phyloP scores from a whole-genome alignment of 257 asterid genomes.

The Plantago major region DNA sequence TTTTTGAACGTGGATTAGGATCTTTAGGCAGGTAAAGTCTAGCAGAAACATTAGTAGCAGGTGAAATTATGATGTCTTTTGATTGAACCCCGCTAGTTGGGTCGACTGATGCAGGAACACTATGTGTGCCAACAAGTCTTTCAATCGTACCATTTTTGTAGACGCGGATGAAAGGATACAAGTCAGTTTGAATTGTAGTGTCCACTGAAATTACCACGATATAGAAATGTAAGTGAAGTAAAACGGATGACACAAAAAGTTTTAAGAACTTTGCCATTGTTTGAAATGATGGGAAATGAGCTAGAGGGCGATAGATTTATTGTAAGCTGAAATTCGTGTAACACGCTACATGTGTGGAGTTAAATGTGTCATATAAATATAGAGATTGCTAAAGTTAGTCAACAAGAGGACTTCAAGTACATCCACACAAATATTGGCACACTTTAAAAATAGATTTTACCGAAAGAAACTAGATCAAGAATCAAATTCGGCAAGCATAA shows the following conservation, averaged over 20 bases:
- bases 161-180: conserved; percentile 9
- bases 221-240: not conserved
- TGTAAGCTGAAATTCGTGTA: not conserved
- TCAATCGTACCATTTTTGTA: conserved; percentile 25
- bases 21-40: conserved; percentile 27
- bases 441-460: no score
- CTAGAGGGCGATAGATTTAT: not conserved
- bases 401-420: not conserved
- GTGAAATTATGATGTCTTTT: conserved; percentile 23
- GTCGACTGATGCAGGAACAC: conserved; percentile 19
- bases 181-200: not conserved
- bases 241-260: not conserved
- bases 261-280: not conserved
- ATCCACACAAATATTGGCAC: no score
- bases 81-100: conserved; percentile 24
- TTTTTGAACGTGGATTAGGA: conserved; percentile 1
- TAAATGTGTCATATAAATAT: not conserved
- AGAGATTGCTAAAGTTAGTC: not conserved
- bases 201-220: not conserved
- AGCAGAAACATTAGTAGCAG: conserved; percentile 12
- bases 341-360: not conserved
- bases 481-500: no score
- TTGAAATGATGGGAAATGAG: not conserved
- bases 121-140: not conserved
- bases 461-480: no score